Conservation (phyloP, 2,329 filamentous ascomycete genomes). For the Nothophaeocryptopus gaeumannii region DNA sequence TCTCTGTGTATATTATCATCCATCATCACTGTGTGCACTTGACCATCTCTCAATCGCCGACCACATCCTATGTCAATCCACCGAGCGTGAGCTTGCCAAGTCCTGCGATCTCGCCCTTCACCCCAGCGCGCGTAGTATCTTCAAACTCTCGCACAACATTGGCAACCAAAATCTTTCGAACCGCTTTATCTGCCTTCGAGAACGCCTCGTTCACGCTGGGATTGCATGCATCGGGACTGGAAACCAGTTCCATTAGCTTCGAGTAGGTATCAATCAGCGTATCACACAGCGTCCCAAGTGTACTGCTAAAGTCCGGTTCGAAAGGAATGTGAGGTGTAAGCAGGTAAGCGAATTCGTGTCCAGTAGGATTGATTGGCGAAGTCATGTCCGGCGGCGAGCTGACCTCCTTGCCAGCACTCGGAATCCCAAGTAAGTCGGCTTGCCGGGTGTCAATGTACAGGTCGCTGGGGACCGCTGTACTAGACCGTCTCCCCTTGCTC, state of each 20-base stretch:
- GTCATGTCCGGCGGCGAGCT: slow-evolving; percentile 26
- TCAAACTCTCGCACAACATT: slow-evolving; percentile 91
- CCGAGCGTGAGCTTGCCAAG: slow-evolving; percentile 87
- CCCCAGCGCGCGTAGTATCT: slow-evolving; percentile 71
- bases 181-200: slow-evolving; percentile 77
- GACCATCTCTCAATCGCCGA: slow-evolving; percentile 6
- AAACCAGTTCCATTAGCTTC: slow-evolving; percentile 70
- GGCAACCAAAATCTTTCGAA: slow-evolving; percentile 85
- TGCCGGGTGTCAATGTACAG: slow-evolving; percentile 16
- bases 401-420: slow-evolving; percentile 13
- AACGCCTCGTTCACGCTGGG: slow-evolving; percentile 73
- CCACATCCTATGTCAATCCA: slow-evolving; percentile 64
- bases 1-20: neutral
- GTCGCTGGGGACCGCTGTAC: slow-evolving; percentile 49
- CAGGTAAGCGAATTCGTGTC: slow-evolving; percentile 81
- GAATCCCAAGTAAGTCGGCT: slow-evolving; percentile 23
- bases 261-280: slow-evolving; percentile 91
- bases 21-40: neutral
- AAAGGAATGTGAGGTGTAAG: slow-evolving; percentile 92
- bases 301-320: slow-evolving; percentile 95
- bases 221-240: slow-evolving; percentile 70
- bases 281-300: slow-evolving; percentile 92
- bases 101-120: slow-evolving; percentile 77
- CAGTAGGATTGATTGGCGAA: slow-evolving; percentile 57
- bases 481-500: slow-evolving; percentile 46